Conservation (phyloP, 108 stramenopile genomes). For the Pseudonitzschia multiseries region DNA sequence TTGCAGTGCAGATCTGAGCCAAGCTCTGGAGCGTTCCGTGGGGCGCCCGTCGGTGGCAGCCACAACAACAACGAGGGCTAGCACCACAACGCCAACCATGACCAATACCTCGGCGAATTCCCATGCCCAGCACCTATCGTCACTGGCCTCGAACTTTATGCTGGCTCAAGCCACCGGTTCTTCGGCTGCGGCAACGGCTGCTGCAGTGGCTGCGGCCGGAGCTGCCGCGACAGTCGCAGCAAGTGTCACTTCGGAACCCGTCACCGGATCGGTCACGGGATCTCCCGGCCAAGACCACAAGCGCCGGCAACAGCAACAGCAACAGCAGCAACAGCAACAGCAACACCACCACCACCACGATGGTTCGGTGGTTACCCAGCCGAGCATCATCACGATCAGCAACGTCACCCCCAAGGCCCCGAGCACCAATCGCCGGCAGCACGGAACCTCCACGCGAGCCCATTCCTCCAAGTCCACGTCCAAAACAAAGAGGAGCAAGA, state of each 20-base stretch:
- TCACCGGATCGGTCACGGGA: background rate
- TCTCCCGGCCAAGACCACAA: background rate
- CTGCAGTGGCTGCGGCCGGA: background rate
- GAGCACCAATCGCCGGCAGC: background rate
- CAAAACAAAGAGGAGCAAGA: background rate
- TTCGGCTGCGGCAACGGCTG: background rate
- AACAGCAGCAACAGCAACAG: slow-evolving; percentile 2
- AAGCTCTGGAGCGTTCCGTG: slow-evolving; percentile 10
- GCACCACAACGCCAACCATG: slow-evolving; percentile 3
- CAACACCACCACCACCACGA: background rate
- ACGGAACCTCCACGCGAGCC: background rate
- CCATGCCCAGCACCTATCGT: background rate
- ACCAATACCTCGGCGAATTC: background rate
- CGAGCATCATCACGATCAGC: background rate
- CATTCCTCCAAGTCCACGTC: background rate
- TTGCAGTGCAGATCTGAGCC: slow-evolving; percentile 1
- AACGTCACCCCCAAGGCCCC: background rate
- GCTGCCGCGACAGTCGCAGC: background rate
- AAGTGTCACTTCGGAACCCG: background rate
- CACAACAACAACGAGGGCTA: background rate
- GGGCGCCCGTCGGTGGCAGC: background rate
- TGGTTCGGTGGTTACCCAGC: background rate
- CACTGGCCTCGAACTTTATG: slow-evolving; percentile 29
- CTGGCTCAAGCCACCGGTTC: slow-evolving; percentile 10
- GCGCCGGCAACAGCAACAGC: background rate